Percentiles rank a stretch among this genome's conserved stretches.
phyloP scores from a whole-genome alignment of 371 early-diverging fungal genomes.

The Cokeromyces recurvatus region DNA sequence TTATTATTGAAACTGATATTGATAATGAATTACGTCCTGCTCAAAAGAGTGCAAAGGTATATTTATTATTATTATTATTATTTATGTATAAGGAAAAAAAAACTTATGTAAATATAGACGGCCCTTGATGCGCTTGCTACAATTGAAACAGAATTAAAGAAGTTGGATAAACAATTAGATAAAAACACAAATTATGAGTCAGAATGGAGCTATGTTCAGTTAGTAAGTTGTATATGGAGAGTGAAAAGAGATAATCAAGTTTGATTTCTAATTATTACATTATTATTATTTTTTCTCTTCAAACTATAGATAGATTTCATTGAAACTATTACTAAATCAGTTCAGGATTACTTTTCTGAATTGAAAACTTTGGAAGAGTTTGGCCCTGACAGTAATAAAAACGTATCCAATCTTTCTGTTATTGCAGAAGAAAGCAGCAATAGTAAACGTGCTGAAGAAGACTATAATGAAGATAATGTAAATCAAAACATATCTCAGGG shows the following conservation, averaged over 20 bases:
- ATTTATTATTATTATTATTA: too few relatives aligned
- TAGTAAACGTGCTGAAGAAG: constrained; percentile 2
- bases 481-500: constrained; percentile 7
- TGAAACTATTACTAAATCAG: background rate
- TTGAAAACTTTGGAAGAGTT: constrained; percentile 35
- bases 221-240: constrained; percentile 10
- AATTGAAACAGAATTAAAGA: constrained; percentile 8
- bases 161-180: constrained; percentile 12
- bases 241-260: too few relatives aligned
- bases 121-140: constrained; percentile 14
- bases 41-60: constrained; percentile 41
- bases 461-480: constrained; percentile 1
- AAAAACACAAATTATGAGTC: constrained; percentile 13
- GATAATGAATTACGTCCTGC: constrained; percentile 41
- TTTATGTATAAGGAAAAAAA: background rate
- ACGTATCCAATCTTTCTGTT: too few relatives aligned
- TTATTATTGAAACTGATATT: constrained; percentile 34
- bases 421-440: background rate
- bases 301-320: constrained; percentile 10
- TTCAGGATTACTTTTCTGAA: constrained; percentile 23
- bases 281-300: background rate
- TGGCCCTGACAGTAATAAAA: constrained; percentile 29
- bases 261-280: too few relatives aligned
- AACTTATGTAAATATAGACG: background rate
- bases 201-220: constrained; percentile 21